Evolutionary conservation across 2,329 filamentous ascomycete species (phyloP).

Genomic region (Microcyclosporella mali): DNA sequence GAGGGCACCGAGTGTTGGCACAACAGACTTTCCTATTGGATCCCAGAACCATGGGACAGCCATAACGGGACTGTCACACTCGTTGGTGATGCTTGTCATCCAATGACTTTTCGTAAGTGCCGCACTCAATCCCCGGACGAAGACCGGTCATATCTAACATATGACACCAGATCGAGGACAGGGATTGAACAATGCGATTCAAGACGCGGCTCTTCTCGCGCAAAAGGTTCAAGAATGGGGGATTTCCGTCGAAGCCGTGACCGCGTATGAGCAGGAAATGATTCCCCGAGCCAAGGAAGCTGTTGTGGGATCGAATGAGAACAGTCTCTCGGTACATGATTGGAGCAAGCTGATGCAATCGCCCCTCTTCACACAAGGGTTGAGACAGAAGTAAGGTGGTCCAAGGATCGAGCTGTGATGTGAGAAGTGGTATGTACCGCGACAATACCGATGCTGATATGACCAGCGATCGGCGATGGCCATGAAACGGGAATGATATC

Average conservation of each 20-base stretch:
- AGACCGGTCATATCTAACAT: background rate
- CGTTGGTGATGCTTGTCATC: constrained; percentile 37
- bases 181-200: constrained; percentile 40
- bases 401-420: no score
- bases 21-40: constrained; percentile 21
- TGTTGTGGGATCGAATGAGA: constrained; percentile 10
- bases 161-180: constrained; percentile 35
- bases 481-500: no score
- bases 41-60: constrained; percentile 22
- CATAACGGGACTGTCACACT: constrained; percentile 27
- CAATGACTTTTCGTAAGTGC: constrained; percentile 34
- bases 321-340: constrained; percentile 14
- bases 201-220: constrained; percentile 30
- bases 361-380: constrained; percentile 13
- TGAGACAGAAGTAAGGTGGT: constrained; percentile 13
- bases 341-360: constrained; percentile 13
- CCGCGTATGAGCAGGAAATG: constrained; percentile 14
- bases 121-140: no score
- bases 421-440: no score
- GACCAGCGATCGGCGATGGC: no score
- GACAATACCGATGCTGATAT: no score
- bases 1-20: constrained; percentile 17
- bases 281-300: constrained; percentile 14
- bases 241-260: constrained; percentile 6
- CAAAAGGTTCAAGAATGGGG: constrained; percentile 10